Conservation (phyloP, 2,329 filamentous ascomycete genomes). For the Venturia asperata region DNA sequence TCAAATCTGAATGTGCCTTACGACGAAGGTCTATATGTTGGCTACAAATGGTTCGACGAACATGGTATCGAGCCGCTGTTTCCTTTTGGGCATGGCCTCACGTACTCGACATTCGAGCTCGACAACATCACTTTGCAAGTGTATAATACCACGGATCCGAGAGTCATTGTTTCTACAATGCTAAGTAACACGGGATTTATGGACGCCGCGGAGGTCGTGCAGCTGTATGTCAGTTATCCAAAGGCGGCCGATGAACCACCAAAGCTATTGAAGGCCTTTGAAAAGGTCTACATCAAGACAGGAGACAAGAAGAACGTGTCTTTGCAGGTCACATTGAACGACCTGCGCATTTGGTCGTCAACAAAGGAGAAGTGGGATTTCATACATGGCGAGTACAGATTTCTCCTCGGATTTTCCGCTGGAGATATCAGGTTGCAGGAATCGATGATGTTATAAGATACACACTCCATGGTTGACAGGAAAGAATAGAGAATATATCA, state of each 20-base stretch:
- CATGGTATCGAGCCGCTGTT: slow-evolving; percentile 45
- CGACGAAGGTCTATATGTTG: slow-evolving; percentile 52
- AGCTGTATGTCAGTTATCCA: slow-evolving; percentile 47
- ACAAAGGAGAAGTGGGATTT: background rate
- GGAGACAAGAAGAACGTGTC: slow-evolving; percentile 35
- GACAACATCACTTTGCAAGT: slow-evolving; percentile 41
- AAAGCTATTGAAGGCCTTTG: slow-evolving; percentile 58
- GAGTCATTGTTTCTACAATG: slow-evolving; percentile 47
- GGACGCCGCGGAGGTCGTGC: slow-evolving; percentile 61
- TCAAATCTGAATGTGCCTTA: slow-evolving; percentile 28
- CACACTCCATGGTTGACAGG: too few relatives aligned
- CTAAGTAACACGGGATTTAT: slow-evolving; percentile 52
- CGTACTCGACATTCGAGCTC: slow-evolving; percentile 57
- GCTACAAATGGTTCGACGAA: slow-evolving; percentile 55
- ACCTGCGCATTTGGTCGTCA: background rate
- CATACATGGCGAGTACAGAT: background rate
- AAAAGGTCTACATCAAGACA: slow-evolving; percentile 55
- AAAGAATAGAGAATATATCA: too few relatives aligned
- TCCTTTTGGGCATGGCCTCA: slow-evolving; percentile 53
- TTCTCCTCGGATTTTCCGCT: background rate
- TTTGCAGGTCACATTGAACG: background rate
- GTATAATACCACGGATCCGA: slow-evolving; percentile 28
- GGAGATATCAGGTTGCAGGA: background rate
- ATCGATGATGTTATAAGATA: too few relatives aligned
- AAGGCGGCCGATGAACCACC: slow-evolving; percentile 54